Conservation (phyloP, 2,329 filamentous ascomycete genomes). For the Neocucurbitaria cava region DNA sequence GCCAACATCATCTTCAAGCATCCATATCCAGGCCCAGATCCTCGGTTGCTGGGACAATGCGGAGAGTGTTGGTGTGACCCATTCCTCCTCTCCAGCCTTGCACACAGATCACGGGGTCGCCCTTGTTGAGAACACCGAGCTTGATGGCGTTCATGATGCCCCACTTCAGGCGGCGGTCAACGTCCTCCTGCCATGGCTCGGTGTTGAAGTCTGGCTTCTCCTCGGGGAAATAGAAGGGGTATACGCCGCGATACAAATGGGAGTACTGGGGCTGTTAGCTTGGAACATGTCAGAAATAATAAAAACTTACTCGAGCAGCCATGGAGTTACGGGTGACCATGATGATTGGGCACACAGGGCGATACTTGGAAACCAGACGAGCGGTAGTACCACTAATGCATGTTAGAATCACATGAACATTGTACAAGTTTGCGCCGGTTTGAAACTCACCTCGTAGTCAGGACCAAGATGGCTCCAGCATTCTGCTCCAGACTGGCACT, state of each 20-base stretch:
- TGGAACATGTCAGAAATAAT: neutral
- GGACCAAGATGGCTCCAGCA: conserved; percentile 91
- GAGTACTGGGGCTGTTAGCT: conserved; percentile 65
- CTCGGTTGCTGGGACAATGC: conserved; percentile 59
- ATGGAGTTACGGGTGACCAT: conserved; percentile 92
- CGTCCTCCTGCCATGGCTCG: conserved; percentile 98
- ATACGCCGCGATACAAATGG: conserved; percentile 96
- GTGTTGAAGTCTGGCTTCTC: conserved; percentile 92
- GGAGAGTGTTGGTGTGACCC: conserved; percentile 85
- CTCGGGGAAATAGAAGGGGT: conserved; percentile 94
- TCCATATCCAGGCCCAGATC: conserved; percentile 59
- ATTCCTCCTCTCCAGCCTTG: conserved; percentile 92
- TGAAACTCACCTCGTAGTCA: conserved; percentile 78
- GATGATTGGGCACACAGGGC: conserved; percentile 98
- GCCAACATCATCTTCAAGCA: conserved; percentile 40
- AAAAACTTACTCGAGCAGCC: conserved; percentile 70
- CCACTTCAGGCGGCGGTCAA: conserved; percentile 97
- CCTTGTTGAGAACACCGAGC: conserved; percentile 75
- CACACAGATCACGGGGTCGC: conserved; percentile 80
- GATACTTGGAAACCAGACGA: conserved; percentile 96
- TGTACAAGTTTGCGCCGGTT: neutral
- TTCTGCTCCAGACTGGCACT: conserved; percentile 95
- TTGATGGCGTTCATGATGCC: conserved; percentile 86
- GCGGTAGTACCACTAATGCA: conserved; percentile 80
- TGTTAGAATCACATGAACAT: conserved; percentile 26